Conservation (phyloP, 176 grass and related monocot genomes). For the Ananas comosus region DNA sequence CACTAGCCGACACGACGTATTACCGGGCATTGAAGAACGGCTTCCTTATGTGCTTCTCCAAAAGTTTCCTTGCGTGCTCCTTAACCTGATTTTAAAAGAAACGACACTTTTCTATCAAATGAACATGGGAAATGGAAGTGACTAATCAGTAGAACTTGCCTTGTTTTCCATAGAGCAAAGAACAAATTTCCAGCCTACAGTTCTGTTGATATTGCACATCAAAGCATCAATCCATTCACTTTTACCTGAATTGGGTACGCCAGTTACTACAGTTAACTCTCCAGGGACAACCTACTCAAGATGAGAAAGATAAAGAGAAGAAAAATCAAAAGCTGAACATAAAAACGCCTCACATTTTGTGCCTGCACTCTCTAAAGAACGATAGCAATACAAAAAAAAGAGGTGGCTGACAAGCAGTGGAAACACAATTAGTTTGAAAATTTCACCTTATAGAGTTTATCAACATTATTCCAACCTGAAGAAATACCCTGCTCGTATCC, state of each 20-base stretch:
- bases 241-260: conserved; percentile 96
- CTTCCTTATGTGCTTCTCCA: conserved; percentile 79
- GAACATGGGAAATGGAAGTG: conserved; percentile 2
- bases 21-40: conserved; percentile 93
- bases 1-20: not conserved
- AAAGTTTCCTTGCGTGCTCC: conserved; percentile 91
- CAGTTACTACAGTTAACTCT: conserved; percentile 85
- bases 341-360: not conserved
- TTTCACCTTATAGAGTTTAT: conserved; percentile 75
- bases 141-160: conserved; percentile 37
- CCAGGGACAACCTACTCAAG: conserved; percentile 65
- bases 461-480: conserved; percentile 80
- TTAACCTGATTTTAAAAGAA: conserved; percentile 53
- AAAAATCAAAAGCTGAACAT: not conserved
- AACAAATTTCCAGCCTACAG: conserved; percentile 87
- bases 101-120: conserved; percentile 10
- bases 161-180: conserved; percentile 98
- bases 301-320: conserved; percentile 9
- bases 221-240: conserved; percentile 99
- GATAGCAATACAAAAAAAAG: conserved; percentile 2
- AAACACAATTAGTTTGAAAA: not conserved
- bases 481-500: conserved; percentile 50
- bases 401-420: not conserved
- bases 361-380: not conserved
- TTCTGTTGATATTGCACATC: conserved; percentile 74